Evolutionary conservation across 441 rosid species (phyloP).

Genomic region (Flueggea neowawraea): DNA sequence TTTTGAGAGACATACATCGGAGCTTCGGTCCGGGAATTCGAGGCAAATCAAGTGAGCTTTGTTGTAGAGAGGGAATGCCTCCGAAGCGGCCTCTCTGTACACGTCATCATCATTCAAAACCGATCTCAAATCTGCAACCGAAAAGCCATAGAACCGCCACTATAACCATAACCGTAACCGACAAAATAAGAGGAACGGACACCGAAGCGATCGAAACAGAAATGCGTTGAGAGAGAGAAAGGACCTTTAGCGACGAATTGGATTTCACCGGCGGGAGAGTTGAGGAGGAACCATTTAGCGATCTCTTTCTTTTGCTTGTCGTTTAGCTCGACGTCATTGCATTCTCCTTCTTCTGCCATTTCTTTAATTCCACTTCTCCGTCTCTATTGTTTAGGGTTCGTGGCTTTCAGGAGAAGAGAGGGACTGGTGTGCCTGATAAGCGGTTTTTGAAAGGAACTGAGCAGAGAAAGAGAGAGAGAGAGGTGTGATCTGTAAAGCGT

Average conservation of each 20-base stretch:
- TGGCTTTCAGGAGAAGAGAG: background rate
- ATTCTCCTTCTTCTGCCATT: slow-evolving; percentile 33
- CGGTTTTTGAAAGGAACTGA: slow-evolving; percentile 8
- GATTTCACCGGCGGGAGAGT: slow-evolving; percentile 97
- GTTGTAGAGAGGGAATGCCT: slow-evolving; percentile 82
- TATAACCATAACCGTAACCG: background rate
- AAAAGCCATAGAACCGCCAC: background rate
- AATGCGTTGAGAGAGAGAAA: too few species aligned
- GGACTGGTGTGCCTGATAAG: background rate
- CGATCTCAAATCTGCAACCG: slow-evolving; percentile 64
- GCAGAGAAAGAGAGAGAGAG: slow-evolving; percentile 13
- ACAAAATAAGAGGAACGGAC: background rate
- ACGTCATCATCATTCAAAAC: slow-evolving; percentile 70
- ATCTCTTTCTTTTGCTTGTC: slow-evolving; percentile 86
- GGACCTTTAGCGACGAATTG: slow-evolving; percentile 77
- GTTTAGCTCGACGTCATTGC: slow-evolving; percentile 48
- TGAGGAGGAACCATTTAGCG: slow-evolving; percentile 98
- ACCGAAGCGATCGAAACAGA: background rate
- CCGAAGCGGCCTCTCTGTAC: slow-evolving; percentile 70
- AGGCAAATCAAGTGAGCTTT: slow-evolving; percentile 92
- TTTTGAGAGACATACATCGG: slow-evolving; percentile 52
- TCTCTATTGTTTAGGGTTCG: background rate
- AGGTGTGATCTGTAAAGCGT: slow-evolving; percentile 27
- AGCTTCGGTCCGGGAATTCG: slow-evolving; percentile 57
- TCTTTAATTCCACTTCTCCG: background rate